These are phyloP conservation scores for Talaromyces sp. DNA, from an alignment of 2,329 filamentous ascomycete species.

Conservation along the genomic window DNA sequence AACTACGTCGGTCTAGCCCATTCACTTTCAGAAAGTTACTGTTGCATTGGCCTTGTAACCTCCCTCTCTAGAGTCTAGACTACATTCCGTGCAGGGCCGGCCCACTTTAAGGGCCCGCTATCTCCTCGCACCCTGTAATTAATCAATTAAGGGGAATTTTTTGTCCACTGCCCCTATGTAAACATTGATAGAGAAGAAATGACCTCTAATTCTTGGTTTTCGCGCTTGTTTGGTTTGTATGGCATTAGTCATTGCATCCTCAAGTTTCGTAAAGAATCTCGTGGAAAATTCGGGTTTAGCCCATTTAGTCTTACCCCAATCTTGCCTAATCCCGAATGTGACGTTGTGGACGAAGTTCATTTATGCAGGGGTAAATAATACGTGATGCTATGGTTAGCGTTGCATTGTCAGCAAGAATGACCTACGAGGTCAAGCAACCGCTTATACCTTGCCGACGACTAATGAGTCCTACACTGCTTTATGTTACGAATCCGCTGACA, in stretches of 20 bases:
- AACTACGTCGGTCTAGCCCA: neutral
- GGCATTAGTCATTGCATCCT: neutral
- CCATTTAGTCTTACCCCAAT: neutral
- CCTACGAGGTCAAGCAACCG: neutral
- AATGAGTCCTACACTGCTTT: no score
- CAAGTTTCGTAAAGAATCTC: neutral
- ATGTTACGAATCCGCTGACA: no score
- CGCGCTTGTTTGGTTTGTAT: no score
- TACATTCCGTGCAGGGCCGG: slow-evolving; percentile 4
- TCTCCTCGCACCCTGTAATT: neutral
- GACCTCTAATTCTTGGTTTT: neutral
- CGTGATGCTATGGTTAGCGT: neutral
- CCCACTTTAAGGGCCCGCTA: slow-evolving; percentile 1
- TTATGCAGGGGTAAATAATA: neutral
- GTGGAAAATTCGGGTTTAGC: neutral
- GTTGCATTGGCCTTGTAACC: slow-evolving; percentile 11
- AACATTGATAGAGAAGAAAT: neutral
- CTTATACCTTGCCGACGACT: no score
- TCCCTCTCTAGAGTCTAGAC: slow-evolving; percentile 6
- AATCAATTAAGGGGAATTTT: neutral
- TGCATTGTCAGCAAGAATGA: neutral
- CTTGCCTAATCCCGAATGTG: neutral
- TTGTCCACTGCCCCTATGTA: neutral
- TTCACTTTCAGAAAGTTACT: slow-evolving; percentile 5
- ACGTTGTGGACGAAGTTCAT: neutral